phyloP scores from a whole-genome alignment of 495 filamentous ascomycete species.

The Aspergillus kassunensis region DNA sequence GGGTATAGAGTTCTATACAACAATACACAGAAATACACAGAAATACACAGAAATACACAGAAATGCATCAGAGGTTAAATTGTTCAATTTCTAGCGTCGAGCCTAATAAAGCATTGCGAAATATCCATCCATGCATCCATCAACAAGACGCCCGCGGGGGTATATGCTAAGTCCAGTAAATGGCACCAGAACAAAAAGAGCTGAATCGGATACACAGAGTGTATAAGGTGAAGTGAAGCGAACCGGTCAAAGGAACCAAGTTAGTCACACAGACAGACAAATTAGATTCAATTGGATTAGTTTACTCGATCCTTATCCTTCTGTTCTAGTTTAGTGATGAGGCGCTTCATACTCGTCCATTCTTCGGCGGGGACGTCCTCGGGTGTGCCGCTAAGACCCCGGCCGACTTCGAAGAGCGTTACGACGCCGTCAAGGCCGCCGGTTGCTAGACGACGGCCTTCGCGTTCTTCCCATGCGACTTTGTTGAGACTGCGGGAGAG shows the following conservation, averaged over 20 bases:
- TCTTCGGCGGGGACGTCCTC: conserved; percentile 80
- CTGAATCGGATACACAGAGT: conserved; percentile 1
- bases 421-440: conserved; percentile 87
- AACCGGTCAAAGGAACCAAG: background rate
- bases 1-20: too few species aligned
- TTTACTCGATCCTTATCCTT: conserved; percentile 26
- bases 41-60: too few species aligned
- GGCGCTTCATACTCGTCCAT: conserved; percentile 84
- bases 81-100: background rate
- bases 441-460: conserved; percentile 80
- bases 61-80: background rate
- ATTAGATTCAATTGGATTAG: too few species aligned
- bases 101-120: background rate
- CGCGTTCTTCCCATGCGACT: conserved; percentile 84
- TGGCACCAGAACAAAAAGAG: conserved; percentile 2
- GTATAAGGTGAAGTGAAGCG: too few species aligned
- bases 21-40: too few species aligned
- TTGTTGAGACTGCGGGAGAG: conserved; percentile 84
- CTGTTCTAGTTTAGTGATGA: conserved; percentile 64
- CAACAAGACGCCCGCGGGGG: conserved; percentile 7
- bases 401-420: conserved; percentile 90
- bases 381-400: conserved; percentile 68
- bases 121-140: conserved; percentile 4
- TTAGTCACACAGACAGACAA: background rate
- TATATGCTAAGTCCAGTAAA: conserved; percentile 13